Evolutionary conservation across 2,329 filamentous ascomycete genomes (phyloP).

Genomic region (Apiospora kogelbergensis): DNA sequence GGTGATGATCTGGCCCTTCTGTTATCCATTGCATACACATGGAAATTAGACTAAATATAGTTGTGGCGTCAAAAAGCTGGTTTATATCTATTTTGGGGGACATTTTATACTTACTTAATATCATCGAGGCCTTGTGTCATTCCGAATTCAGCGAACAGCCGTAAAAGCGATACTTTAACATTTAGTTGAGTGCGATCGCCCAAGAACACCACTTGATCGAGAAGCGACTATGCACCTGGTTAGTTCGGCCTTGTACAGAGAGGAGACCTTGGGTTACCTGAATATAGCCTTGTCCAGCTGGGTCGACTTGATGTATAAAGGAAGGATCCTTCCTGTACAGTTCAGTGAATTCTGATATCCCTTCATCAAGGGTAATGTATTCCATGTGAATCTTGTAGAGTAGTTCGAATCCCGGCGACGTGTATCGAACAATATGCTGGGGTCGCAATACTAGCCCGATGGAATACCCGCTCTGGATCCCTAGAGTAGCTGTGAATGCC

Average conservation of each 20-base stretch:
- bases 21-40: not conserved
- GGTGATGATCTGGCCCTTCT: not conserved
- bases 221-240: too few relatives aligned
- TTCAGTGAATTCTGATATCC: not conserved
- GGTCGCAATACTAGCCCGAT: not conserved
- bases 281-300: slow-evolving; percentile 4
- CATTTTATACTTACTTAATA: not conserved
- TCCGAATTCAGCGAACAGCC: not conserved
- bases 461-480: not conserved
- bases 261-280: not conserved
- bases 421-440: not conserved
- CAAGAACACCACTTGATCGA: too few relatives aligned
- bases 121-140: slow-evolving; percentile 1
- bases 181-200: too few relatives aligned
- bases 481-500: not conserved
- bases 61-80: not conserved
- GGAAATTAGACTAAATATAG: not conserved
- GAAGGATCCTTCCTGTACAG: not conserved
- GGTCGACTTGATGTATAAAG: slow-evolving; percentile 6
- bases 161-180: not conserved
- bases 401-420: not conserved
- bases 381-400: not conserved
- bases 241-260: too few relatives aligned
- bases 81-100: not conserved
- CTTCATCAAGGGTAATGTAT: not conserved